phyloP scores from a whole-genome alignment of 805 yeast genomes.

The Metahyphopichia silvanorum region DNA sequence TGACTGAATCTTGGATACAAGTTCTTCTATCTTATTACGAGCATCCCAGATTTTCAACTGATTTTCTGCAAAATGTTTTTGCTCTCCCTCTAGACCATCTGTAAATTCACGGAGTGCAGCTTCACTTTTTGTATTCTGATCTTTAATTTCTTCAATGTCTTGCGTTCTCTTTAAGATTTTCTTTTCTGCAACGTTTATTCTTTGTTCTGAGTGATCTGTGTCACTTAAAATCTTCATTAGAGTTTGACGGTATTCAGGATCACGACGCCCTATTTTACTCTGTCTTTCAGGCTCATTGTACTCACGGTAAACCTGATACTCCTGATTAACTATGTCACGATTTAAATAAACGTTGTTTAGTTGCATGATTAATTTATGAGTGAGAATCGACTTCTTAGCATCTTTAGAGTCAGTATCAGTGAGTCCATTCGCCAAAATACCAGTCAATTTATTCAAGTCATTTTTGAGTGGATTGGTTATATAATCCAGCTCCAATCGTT shows the following conservation, averaged over 20 bases:
- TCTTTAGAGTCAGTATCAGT: conserved; percentile 25
- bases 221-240: conserved; percentile 45
- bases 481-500: conserved; percentile 64
- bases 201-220: conserved; percentile 35
- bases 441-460: conserved; percentile 46
- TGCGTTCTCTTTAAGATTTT: conserved; percentile 25
- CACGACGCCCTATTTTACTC: conserved; percentile 39
- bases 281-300: conserved; percentile 41
- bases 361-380: conserved; percentile 61
- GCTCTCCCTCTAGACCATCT: conserved; percentile 8
- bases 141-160: conserved; percentile 25
- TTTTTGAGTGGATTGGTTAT: conserved; percentile 63
- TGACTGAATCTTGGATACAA: conserved; percentile 43
- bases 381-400: conserved; percentile 37
- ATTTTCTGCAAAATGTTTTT: conserved; percentile 24
- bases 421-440: conserved; percentile 42
- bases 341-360: conserved; percentile 47
- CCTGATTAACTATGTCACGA: conserved; percentile 42
- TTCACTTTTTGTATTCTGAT: conserved; percentile 24
- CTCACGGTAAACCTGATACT: conserved; percentile 25
- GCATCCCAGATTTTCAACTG: conserved; percentile 44
- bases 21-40: conserved; percentile 41
- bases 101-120: conserved; percentile 16
- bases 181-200: conserved; percentile 33
- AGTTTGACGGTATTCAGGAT: conserved; percentile 42